Base-by-base conservation (phyloP, 495 filamentous ascomycete genomes). In the Aspergillus campestris region DNA sequence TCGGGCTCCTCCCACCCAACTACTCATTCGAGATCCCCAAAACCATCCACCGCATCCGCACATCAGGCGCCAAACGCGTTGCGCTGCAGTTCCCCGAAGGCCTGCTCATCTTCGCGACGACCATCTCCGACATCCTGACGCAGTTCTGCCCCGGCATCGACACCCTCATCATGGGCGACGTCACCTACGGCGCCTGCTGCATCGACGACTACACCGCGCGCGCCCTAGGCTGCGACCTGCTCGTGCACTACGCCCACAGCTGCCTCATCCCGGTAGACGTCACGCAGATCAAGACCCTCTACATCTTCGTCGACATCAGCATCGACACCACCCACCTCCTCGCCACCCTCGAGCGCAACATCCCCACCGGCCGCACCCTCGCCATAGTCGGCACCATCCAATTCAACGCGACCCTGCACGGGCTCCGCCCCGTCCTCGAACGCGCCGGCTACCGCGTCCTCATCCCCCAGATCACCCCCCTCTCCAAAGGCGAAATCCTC, bases 11-110 rank as follows among this genome's bases (percentile, higher is more conserved):
- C 6, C 92, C 92, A 3, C 66, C 79, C 12, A 97, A 99, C 70
- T 99, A 97, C 73, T 88, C 86, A 35, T 99, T 99, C 60, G 92
- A 99, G 66, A 89, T 99, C 42, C 92, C 85, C 58, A 97, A 99
- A 64, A 97, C 92, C 3, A 92, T 99, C 58, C 89, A 96, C 64
- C 81, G 90, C 27, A 88, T 99, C 56, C 87, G 89, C 34, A 80
- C 79, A 8, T 77, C 82, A 10, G 76, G 73, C 3, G 82, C 89
- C 0, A 89, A 79, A 54, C 82, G 81, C 38, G 80, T 99, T 0
- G 92, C 89, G 2, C 74, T 99, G 11, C 92, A 99, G 59, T 94
- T 99, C 74, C 92, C 92, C 15, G 94, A 97, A 59, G 92, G 92
- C 7, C 79, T 99, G 0, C 80, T 97, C 27, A 75, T 99, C 18